Conservation (phyloP, 176 grass and related monocot species). For the Carex kokanica region DNA sequence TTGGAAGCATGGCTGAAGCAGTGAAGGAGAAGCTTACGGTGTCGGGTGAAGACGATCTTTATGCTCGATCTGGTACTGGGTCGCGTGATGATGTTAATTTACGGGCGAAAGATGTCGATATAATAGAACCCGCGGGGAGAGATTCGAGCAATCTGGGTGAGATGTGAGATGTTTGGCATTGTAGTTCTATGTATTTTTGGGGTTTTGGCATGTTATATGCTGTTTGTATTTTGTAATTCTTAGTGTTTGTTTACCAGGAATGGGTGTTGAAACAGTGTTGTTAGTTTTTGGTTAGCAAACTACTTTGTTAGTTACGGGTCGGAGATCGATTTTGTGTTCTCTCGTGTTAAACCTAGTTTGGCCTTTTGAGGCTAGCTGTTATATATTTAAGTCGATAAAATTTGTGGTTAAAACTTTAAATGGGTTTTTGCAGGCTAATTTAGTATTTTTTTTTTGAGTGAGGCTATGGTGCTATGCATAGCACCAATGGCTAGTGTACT, state of each 20-base stretch:
- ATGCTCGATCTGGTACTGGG: neutral
- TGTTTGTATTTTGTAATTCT: neutral
- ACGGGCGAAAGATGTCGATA: constrained; percentile 49
- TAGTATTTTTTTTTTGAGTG: no score
- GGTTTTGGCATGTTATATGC: neutral
- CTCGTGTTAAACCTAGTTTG: no score
- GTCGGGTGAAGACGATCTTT: constrained; percentile 7
- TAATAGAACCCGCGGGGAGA: constrained; percentile 31
- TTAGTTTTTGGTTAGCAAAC: no score
- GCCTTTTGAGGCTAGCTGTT: no score
- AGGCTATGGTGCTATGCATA: no score
- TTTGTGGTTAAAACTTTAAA: no score
- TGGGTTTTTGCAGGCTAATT: no score
- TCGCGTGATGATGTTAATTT: constrained; percentile 30
- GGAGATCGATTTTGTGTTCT: no score
- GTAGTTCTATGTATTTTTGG: neutral
- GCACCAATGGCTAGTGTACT: no score
- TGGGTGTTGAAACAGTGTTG: neutral
- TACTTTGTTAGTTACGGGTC: no score
- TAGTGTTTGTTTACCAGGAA: neutral
- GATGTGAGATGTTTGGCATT: neutral
- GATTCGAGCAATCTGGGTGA: constrained; percentile 11
- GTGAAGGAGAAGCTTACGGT: constrained; percentile 71
- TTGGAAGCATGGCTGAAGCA: constrained; percentile 59
- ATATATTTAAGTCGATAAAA: no score